Evolutionary conservation across 2,329 filamentous ascomycete genomes (phyloP).

Genomic region (Zalaria sp.): DNA sequence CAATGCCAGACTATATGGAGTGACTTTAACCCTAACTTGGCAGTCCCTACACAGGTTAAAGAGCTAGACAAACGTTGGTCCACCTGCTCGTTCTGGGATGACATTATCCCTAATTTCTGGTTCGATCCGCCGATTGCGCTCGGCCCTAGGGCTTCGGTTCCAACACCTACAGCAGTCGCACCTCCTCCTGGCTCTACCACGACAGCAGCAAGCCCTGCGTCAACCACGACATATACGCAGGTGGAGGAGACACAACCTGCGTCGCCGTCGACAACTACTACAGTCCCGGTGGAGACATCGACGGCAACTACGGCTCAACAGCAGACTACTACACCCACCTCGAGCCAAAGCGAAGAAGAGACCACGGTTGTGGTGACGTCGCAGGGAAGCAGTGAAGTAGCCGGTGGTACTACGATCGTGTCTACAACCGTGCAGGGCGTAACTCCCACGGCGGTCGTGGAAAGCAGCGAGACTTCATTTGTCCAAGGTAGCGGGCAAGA

Average conservation of each 20-base stretch:
- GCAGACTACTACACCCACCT: neutral
- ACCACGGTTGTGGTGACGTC: too few relatives aligned
- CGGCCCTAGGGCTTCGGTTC: slow-evolving; percentile 1
- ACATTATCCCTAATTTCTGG: slow-evolving; percentile 8
- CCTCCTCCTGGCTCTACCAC: neutral
- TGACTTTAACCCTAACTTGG: slow-evolving; percentile 11
- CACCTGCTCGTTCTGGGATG: slow-evolving; percentile 8
- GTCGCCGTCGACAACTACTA: slow-evolving; percentile 1
- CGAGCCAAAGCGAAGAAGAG: too few relatives aligned
- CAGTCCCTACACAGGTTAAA: slow-evolving; percentile 8
- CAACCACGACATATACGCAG: too few relatives aligned
- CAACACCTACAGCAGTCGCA: neutral
- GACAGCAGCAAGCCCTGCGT: too few relatives aligned
- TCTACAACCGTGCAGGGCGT: too few relatives aligned
- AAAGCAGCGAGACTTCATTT: too few relatives aligned
- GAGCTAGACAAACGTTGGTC: slow-evolving; percentile 7
- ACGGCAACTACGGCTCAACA: neutral
- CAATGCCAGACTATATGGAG: slow-evolving; percentile 10
- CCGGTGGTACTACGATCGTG: too few relatives aligned
- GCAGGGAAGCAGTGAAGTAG: too few relatives aligned
- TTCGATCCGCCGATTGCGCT: slow-evolving; percentile 11
- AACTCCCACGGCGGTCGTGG: too few relatives aligned
- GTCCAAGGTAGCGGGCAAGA: too few relatives aligned
- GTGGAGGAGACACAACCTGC: neutral
- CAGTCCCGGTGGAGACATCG: too few relatives aligned